A percentile compares a stretch with the other conserved stretches of the same genome.
Evolutionary conservation across 352 stramenopile species (phyloP).

Genomic region (Globisporangium rhizosaccharum): DNA sequence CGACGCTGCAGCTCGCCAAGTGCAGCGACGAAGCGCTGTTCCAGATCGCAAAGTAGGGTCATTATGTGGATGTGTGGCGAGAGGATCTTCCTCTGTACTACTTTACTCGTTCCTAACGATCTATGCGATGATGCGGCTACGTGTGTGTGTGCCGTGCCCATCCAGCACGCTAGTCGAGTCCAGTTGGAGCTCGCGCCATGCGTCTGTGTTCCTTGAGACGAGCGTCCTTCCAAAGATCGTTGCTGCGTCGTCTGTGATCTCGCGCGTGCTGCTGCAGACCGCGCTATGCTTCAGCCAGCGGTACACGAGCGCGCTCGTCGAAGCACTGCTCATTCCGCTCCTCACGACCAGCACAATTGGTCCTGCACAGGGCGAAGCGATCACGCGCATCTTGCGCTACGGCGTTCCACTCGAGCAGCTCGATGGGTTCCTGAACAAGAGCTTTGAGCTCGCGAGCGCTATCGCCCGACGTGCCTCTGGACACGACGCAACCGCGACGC

Average conservation of each 20-base stretch:
- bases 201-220: slow-evolving; percentile 47
- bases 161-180: slow-evolving; percentile 46
- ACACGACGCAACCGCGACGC: slow-evolving; percentile 1
- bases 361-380: slow-evolving; percentile 55
- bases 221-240: slow-evolving; percentile 56
- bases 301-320: slow-evolving; percentile 37
- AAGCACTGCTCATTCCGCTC: slow-evolving; percentile 52
- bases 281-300: slow-evolving; percentile 42
- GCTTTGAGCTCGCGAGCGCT: slow-evolving; percentile 8
- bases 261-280: slow-evolving; percentile 62
- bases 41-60: slow-evolving; percentile 39
- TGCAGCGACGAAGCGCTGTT: slow-evolving; percentile 60
- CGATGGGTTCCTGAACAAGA: slow-evolving; percentile 39
- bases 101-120: not conserved
- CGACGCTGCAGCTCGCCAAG: slow-evolving; percentile 31
- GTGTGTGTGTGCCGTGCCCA: not conserved
- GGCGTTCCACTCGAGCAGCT: slow-evolving; percentile 42
- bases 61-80: not conserved
- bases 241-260: slow-evolving; percentile 56
- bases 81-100: not conserved
- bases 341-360: slow-evolving; percentile 30
- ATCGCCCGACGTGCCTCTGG: slow-evolving; percentile 4
- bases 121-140: not conserved
- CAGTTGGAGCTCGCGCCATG: slow-evolving; percentile 70
- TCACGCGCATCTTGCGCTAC: slow-evolving; percentile 57